Base-by-base conservation (phyloP, 257 asterid species). In the Ehretia macrophylla region DNA sequence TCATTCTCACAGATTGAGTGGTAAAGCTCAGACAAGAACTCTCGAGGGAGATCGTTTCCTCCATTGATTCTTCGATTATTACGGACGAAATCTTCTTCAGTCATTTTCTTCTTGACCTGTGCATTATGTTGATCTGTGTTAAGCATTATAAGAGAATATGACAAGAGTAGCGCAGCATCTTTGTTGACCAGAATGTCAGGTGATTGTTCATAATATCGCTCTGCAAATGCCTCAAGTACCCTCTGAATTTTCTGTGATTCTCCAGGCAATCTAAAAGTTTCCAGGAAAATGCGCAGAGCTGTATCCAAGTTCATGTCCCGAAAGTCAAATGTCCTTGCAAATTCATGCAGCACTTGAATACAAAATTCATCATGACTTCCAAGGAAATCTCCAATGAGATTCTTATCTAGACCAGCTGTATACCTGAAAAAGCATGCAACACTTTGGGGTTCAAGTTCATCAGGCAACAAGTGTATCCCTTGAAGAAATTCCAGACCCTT, bases 41-140 rank as follows among this genome's bases (percentile, higher is more conserved):
- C 96, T 59, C 95, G 85, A 61, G 98, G 96, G 14, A 91, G 95
- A 79, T 91, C 98, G 63, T 72, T 75, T 40, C 98, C 98, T 62
- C 93, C 96, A 53, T 91, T 91, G 62, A 91, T 91, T 70, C 82
- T 80, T 19, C 98, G 82, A 72, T 85, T 88, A 71, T 91, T 91
- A 42, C 94, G 85, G 65, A 91, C 82, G 73, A 91, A 91, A 75
- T 91, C 98, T 53, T 84, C 98, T 79, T 85, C 95, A 4, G 80
- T 91, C 98, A 91, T 91, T 85, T 85, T 91, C 83, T 84, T 88
- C 80, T 85, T 91, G 72, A 91, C 98, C 84, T 91, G 98, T 53
- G 88, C 60, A 52, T 84, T 91, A 68, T 91, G 98, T 60, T 81
- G 98, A 71, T 91, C 98, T 4, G 98, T 91, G 77, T 91, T 91